Percentiles rank a stretch among this genome's conserved stretches.
These are phyloP conservation scores for Penicillium sp. DNA, from an alignment of 2,329 filamentous ascomycete genomes.

Conservation along the genomic window DNA sequence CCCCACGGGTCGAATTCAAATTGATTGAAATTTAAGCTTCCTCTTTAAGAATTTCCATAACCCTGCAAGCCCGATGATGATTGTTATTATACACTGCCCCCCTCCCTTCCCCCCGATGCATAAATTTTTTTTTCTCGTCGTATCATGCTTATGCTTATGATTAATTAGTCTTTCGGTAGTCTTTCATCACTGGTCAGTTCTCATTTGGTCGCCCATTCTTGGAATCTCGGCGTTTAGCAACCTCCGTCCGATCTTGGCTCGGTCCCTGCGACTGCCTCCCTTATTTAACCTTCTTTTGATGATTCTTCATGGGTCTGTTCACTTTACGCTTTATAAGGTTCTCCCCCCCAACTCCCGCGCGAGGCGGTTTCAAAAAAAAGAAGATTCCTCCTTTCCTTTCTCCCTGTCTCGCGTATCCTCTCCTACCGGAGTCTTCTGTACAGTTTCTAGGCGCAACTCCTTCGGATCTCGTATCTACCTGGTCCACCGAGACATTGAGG, in stretches of 20 bases:
- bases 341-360: slow-evolving; percentile 2
- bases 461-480: slow-evolving; percentile 1
- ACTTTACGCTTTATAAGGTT: slow-evolving; percentile 11
- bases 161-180: not conserved
- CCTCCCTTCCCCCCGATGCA: too few relatives aligned
- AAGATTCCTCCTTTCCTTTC: slow-evolving; percentile 7
- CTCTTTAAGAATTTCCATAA: not conserved
- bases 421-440: not conserved
- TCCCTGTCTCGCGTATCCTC: not conserved
- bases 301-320: slow-evolving; percentile 19
- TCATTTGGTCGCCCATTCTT: slow-evolving; percentile 17
- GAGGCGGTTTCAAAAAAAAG: slow-evolving; percentile 2
- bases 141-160: not conserved
- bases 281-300: slow-evolving; percentile 35
- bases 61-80: slow-evolving; percentile 1
- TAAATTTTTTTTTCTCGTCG: not conserved
- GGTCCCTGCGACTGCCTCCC: slow-evolving; percentile 21
- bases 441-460: not conserved
- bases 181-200: not conserved
- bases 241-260: slow-evolving; percentile 25
- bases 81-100: not conserved
- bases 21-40: slow-evolving; percentile 1
- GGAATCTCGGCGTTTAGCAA: slow-evolving; percentile 30
- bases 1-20: not conserved
- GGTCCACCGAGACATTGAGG: slow-evolving; percentile 20